A percentile compares a stretch with the other conserved stretches of the same genome.
Evolutionary conservation across 2,329 filamentous ascomycete genomes (phyloP).

Genomic region (Raffaelea albimanens): DNA sequence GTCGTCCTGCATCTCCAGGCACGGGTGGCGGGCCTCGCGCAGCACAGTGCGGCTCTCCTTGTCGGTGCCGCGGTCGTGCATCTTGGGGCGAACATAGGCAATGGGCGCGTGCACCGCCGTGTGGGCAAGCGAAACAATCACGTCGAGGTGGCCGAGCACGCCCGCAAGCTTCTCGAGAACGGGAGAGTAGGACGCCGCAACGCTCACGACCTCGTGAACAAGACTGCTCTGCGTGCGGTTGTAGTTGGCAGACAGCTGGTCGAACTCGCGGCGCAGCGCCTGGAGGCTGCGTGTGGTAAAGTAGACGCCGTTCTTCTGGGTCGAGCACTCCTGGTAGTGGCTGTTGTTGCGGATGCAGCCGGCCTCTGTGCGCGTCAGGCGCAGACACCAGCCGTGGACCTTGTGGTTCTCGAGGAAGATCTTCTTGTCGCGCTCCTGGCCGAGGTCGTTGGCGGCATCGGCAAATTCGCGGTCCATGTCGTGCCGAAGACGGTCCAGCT

Average conservation of each 20-base stretch:
- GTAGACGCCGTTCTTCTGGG: constrained; percentile 97
- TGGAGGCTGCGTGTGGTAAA: constrained; percentile 84
- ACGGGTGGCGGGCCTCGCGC: constrained; percentile 91
- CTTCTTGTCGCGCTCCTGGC: constrained; percentile 95
- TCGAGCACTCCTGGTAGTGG: constrained; percentile 87
- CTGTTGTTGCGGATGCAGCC: constrained; percentile 87
- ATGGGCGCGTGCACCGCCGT: constrained; percentile 87
- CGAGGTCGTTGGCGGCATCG: constrained; percentile 68
- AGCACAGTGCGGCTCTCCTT: constrained; percentile 76
- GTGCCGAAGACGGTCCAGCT: constrained; percentile 72
- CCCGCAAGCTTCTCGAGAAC: constrained; percentile 83
- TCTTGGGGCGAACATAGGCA: constrained; percentile 81
- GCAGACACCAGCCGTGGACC: constrained; percentile 93
- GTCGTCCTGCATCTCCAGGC: constrained; percentile 98
- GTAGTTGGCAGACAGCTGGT: constrained; percentile 89
- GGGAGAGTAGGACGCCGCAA: constrained; percentile 89
- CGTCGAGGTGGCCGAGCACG: constrained; percentile 86
- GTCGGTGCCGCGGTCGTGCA: constrained; percentile 72
- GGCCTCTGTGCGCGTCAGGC: constrained; percentile 82
- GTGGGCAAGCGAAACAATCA: constrained; percentile 89
- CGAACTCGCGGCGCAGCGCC: constrained; percentile 76
- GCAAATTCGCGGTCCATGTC: constrained; percentile 79
- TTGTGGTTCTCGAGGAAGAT: constrained; percentile 95
- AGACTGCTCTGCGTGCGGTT: constrained; percentile 87
- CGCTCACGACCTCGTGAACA: constrained; percentile 83